These are phyloP conservation scores for Kluyveromyces marxianus DNA, from an alignment of 1,139 yeast species.

Conservation along the genomic window DNA sequence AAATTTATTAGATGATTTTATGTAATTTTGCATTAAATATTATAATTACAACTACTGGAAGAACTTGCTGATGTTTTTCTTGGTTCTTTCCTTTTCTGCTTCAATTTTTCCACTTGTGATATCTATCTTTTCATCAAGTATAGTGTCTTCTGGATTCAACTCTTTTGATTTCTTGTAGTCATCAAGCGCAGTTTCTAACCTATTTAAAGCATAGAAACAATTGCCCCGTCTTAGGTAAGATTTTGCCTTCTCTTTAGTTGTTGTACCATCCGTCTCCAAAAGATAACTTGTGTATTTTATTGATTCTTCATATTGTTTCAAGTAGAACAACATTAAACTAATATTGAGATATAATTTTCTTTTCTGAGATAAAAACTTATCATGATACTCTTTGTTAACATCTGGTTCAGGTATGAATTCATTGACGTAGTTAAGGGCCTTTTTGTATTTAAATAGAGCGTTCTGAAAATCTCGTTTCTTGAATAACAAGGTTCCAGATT, in stretches of 20 bases:
- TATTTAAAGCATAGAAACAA: slow-evolving; percentile 38
- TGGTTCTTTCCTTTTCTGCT: slow-evolving; percentile 42
- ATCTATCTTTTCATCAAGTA: slow-evolving; percentile 39
- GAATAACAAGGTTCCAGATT: slow-evolving; percentile 55
- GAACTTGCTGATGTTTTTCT: slow-evolving; percentile 50
- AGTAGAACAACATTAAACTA: slow-evolving; percentile 44
- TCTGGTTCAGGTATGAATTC: slow-evolving; percentile 67
- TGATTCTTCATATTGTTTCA: slow-evolving; percentile 39
- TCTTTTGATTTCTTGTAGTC: slow-evolving; percentile 41
- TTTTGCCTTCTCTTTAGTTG: slow-evolving; percentile 47
- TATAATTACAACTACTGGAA: slow-evolving; percentile 29
- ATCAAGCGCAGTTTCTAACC: slow-evolving; percentile 43
- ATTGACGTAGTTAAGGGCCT: slow-evolving; percentile 59
- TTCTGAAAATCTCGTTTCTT: slow-evolving; percentile 44
- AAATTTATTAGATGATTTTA: slow-evolving; percentile 26
- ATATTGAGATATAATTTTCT: slow-evolving; percentile 56
- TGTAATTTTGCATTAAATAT: slow-evolving; percentile 11
- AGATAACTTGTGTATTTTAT: slow-evolving; percentile 48
- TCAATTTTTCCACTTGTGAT: slow-evolving; percentile 36
- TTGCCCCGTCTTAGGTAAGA: slow-evolving; percentile 55
- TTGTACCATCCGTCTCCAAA: slow-evolving; percentile 40
- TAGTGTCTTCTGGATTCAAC: slow-evolving; percentile 44
- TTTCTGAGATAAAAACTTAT: slow-evolving; percentile 47
- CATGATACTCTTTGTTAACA: slow-evolving; percentile 47
- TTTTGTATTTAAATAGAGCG: slow-evolving; percentile 54